Percentiles rank a stretch among this genome's conserved stretches.
Conservation (phyloP, 169 alveolate genomes). For the Plasmodium malariae region DNA sequence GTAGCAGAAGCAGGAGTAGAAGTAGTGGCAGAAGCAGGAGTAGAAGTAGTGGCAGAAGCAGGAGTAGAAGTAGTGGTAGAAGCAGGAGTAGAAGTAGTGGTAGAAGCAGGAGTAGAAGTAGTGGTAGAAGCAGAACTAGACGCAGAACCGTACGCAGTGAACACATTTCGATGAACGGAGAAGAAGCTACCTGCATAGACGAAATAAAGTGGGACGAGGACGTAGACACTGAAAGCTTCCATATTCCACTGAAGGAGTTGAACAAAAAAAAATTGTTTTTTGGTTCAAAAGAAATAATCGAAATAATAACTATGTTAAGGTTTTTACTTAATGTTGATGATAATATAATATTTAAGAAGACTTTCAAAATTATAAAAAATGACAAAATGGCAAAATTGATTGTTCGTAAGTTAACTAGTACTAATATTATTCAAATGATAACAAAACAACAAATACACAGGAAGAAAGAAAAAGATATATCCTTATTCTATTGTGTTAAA, state of each 20-base stretch:
- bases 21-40: neutral
- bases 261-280: slow-evolving; percentile 52
- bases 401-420: slow-evolving; percentile 2
- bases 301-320: slow-evolving; percentile 28
- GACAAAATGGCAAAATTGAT: neutral
- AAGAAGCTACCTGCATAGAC: too few species aligned
- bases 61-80: too few species aligned
- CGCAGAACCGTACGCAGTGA: too few species aligned
- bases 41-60: neutral
- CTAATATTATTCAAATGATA: neutral
- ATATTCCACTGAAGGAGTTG: slow-evolving; percentile 56
- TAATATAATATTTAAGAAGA: slow-evolving; percentile 40
- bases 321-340: slow-evolving; percentile 57
- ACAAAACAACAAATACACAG: neutral
- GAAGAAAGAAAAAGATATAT: neutral
- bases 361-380: slow-evolving; percentile 61
- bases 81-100: too few species aligned
- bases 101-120: too few species aligned
- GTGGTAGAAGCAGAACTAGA: too few species aligned
- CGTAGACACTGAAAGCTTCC: slow-evolving; percentile 5
- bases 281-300: slow-evolving; percentile 63
- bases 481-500: slow-evolving; percentile 16
- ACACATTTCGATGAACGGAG: too few species aligned
- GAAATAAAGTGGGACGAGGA: neutral
- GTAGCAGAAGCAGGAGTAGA: neutral